Evolutionary conservation across 2,329 filamentous ascomycete species (phyloP), one percentile per base, ranked within the genome.

Genomic region (Aureobasidium sp.): DNA sequence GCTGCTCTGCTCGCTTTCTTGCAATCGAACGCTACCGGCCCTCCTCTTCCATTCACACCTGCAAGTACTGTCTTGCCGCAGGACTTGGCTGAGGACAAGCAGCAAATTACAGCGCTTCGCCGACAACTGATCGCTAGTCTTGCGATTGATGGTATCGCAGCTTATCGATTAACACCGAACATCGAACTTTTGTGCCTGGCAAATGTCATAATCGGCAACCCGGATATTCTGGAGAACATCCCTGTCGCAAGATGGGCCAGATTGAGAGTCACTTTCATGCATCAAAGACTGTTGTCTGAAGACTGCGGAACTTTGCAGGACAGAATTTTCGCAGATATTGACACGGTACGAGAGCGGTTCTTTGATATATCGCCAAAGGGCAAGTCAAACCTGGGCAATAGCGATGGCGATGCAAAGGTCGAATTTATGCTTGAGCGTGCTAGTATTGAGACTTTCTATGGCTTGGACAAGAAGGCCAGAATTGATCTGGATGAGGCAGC

Each of bases 11-110:
- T 88, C 63, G 80, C 84, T 10, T 96, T 95, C 65, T 70, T 95
- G 14, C 90, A 96, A 67, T 82, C 83, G 1, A 95, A 89, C 65
- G 86, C 94, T 51, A 95, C 90, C 3, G 90, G 90, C 0, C 90
- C 90, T 1, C 84, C 89, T 0, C 73, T 95, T n/a, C 71, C 74
- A 0, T 84, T 82, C 63, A 69, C 69, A 21, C 69, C 78, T 2
- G 70, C 76, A 3, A 69, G 76, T 11, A 58, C 71, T 1, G 58
- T 84, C 5, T 62, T 85, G 3, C 75, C 78, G 1, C 61, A 71
- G n/a, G 68, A 71, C 24, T 65, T 76, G 3, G 74, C 71, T 57
- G 58, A 58, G 2, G 63, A 70, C 54, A 38, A 58, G 2, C 54
- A 63, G 16, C 57, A 61, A 3, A 60, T 78, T 1, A 68, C 70